Base-by-base conservation (phyloP, 2,329 filamentous ascomycete genomes). In the Ceratocystis alfenasii region DNA sequence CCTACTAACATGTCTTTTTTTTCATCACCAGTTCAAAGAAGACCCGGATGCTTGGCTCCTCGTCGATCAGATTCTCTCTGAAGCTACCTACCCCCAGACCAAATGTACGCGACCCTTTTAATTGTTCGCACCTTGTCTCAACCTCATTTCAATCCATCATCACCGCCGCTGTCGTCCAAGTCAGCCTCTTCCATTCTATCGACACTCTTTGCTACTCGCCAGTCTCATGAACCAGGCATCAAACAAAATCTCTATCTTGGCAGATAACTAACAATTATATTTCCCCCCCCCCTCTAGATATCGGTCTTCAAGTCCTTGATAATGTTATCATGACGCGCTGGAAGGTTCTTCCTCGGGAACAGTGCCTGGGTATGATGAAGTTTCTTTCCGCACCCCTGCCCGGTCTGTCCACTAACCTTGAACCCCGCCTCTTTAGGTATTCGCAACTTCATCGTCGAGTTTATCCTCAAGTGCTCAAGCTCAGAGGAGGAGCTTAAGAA, bases 261-360 rank as follows among this genome's bases (percentile, higher is more conserved):
- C 59, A 41, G 15, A 20, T 41, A 30, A 41, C 66, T 67, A 62
- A 67, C 66, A 57, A 15, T 64, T 22, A 0, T 30, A 1, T 64
- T 50, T 28, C 15, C 8, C n/a, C 15, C 8, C n/a, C 3, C 25
- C 28, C 20, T 45, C 28, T 72, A 95, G 90, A 95, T 76, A 82
- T 99, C 73, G 94, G 92, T 65, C 81, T 99, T 70, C 94, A 99
- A 78, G 92, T 99, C 70, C 85, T 99, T 70, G 94, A 99, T 79
- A 91, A 90, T 84, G 93, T 99, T 70, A 97, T 99, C 75, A 90
- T 93, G 86, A 99, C 94, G 71, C 87, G 94, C 80, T 99, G 94
- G 95, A 99, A 96, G 80, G 91, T 97, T 68, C 80, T 99, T 69
- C 94, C 94, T 64, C 86, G 91, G 73, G 93, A 97, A 70, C 94